Percentiles rank a stretch among this genome's conserved stretches.
phyloP scores from a whole-genome alignment of 345 rosid species.

The Arabidopsis arenosa region DNA sequence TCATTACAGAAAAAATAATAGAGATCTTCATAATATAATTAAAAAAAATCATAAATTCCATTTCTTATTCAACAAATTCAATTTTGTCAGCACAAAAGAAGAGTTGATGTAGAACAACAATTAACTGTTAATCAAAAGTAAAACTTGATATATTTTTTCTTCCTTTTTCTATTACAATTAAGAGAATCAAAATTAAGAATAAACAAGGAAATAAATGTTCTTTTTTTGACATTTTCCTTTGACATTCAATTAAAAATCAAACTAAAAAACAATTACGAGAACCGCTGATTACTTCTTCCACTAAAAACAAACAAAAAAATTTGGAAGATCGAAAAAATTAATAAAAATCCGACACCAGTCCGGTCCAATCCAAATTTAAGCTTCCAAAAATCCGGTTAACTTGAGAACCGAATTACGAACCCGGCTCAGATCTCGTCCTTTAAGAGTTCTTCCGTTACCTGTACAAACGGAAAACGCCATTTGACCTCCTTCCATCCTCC shows the following conservation, averaged over 20 bases:
- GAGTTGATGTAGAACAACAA: background rate
- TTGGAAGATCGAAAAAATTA: slow-evolving; percentile 2
- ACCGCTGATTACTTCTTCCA: slow-evolving; percentile 28
- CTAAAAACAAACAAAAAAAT: background rate
- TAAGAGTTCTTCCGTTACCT: slow-evolving; percentile 85
- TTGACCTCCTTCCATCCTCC: slow-evolving; percentile 61
- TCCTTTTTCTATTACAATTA: slow-evolving; percentile 18
- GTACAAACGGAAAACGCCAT: slow-evolving; percentile 77
- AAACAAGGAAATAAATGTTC: slow-evolving; percentile 33
- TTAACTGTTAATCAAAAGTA: background rate
- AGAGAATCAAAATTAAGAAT: slow-evolving; percentile 30
- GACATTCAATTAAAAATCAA: slow-evolving; percentile 32
- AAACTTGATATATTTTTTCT: background rate
- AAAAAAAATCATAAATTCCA: background rate
- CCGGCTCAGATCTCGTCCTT: slow-evolving; percentile 78
- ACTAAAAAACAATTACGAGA: slow-evolving; percentile 15
- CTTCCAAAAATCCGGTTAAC: slow-evolving; percentile 88
- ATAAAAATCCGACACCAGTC: slow-evolving; percentile 15
- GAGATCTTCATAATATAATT: slow-evolving; percentile 20
- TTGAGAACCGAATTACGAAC: slow-evolving; percentile 84
- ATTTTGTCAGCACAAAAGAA: background rate
- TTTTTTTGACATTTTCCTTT: slow-evolving; percentile 38
- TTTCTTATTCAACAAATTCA: background rate
- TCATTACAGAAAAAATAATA: background rate
- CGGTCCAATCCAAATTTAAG: slow-evolving; percentile 42